phyloP scores from a whole-genome alignment of 176 grass and related monocot species.

The Oryza glumipatula region DNA sequence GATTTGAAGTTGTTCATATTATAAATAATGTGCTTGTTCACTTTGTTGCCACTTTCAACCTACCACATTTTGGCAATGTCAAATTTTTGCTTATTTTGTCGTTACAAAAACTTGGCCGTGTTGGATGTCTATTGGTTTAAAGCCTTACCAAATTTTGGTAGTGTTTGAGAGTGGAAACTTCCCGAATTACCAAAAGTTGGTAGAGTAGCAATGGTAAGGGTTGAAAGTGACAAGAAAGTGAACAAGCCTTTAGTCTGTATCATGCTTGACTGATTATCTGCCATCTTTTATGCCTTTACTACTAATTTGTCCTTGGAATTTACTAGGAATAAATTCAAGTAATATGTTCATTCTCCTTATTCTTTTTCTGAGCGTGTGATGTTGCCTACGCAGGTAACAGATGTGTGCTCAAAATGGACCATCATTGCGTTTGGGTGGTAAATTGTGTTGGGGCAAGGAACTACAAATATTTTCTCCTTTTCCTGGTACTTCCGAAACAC shows the following conservation, averaged over 20 bases:
- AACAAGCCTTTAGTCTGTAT: not conserved
- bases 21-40: not conserved
- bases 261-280: slow-evolving; percentile 3
- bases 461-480: slow-evolving; percentile 96
- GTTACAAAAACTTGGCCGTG: no score
- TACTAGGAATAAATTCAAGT: not conserved
- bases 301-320: not conserved
- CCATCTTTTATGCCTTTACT: not conserved
- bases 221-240: no score
- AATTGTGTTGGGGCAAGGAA: slow-evolving; percentile 88
- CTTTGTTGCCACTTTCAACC: no score
- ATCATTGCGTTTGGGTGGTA: slow-evolving; percentile 96
- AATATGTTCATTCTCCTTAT: not conserved
- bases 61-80: no score
- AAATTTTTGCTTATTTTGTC: no score
- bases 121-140: no score
- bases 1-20: not conserved
- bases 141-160: no score
- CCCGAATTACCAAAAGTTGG: no score
- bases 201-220: no score
- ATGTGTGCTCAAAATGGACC: slow-evolving; percentile 98
- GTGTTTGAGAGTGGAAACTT: no score
- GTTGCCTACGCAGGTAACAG: slow-evolving; percentile 70
- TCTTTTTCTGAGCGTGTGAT: slow-evolving; percentile 15
- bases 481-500: slow-evolving; percentile 62